Conservation (phyloP, 2,329 filamentous ascomycete genomes). For the Drechslerella coelobrocha region DNA sequence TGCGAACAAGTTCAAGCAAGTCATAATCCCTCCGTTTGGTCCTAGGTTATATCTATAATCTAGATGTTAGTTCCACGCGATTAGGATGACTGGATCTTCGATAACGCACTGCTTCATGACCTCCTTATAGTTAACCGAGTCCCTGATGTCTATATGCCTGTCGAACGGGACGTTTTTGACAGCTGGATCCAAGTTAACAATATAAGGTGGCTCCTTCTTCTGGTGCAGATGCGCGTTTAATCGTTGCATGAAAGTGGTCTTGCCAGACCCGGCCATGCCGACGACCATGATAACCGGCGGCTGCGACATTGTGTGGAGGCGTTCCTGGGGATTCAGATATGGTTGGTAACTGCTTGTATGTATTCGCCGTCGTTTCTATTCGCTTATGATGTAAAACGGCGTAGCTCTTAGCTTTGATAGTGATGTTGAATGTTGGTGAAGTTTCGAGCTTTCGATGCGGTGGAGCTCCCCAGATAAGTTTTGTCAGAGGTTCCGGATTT, state of each 20-base stretch:
- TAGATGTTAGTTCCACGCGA: background rate
- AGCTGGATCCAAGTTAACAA: constrained; percentile 95
- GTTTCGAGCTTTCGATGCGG: background rate
- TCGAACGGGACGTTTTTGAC: constrained; percentile 94
- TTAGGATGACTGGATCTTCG: constrained; percentile 8
- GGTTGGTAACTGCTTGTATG: background rate
- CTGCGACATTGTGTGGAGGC: constrained; percentile 32
- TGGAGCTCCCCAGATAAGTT: background rate
- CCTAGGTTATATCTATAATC: constrained; percentile 72
- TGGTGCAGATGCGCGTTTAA: constrained; percentile 92
- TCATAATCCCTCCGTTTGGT: constrained; percentile 95
- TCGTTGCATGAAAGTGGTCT: constrained; percentile 99
- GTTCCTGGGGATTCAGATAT: constrained; percentile 17
- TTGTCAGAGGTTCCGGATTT: background rate
- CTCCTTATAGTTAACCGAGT: constrained; percentile 98
- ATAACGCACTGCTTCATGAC: constrained; percentile 93
- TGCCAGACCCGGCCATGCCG: constrained; percentile 75
- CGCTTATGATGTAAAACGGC: background rate
- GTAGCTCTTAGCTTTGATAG: background rate
- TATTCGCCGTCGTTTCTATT: background rate
- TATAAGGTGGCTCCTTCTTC: constrained; percentile 82
- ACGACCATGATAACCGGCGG: constrained; percentile 49
- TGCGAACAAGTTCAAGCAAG: constrained; percentile 92
- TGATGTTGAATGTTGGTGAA: constrained; percentile 1
- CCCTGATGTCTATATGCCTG: constrained; percentile 97